phyloP scores from a whole-genome alignment of 164 flowering plant genomes.

The Nymphaea colorata region DNA sequence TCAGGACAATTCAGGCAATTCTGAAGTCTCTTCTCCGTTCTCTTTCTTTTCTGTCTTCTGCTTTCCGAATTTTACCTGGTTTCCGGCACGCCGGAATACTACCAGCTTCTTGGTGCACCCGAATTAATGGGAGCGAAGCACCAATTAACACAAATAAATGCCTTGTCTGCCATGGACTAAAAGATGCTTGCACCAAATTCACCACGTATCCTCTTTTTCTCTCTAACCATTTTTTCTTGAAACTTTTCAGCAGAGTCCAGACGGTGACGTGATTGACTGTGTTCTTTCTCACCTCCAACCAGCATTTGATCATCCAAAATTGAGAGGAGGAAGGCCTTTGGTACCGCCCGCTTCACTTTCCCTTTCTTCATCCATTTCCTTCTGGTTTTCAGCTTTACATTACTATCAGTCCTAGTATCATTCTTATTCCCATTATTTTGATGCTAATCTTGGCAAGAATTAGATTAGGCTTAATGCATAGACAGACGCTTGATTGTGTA shows the following conservation, averaged over 20 bases:
- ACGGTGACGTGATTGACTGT: slow-evolving; percentile 94
- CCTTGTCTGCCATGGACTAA: neutral
- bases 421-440: neutral
- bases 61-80: neutral
- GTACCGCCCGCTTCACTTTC: slow-evolving; percentile 19
- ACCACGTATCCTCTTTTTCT: neutral
- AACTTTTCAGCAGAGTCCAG: slow-evolving; percentile 59
- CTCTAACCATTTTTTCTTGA: neutral
- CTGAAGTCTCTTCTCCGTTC: neutral
- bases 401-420: neutral
- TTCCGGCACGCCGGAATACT: neutral
- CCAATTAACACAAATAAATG: neutral
- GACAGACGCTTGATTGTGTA: too few species aligned
- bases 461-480: neutral
- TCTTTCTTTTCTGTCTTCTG: neutral
- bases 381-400: too few species aligned
- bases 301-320: slow-evolving; percentile 94
- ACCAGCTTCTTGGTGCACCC: neutral
- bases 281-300: slow-evolving; percentile 81
- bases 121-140: neutral
- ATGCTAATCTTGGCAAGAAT: neutral
- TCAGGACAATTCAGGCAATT: slow-evolving; percentile 57
- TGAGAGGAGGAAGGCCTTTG: slow-evolving; percentile 74
- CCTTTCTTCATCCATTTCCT: neutral
- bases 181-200: neutral